Evolutionary conservation across 2,329 filamentous ascomycete species (phyloP).

Genomic region (Sporothrix humicola): DNA sequence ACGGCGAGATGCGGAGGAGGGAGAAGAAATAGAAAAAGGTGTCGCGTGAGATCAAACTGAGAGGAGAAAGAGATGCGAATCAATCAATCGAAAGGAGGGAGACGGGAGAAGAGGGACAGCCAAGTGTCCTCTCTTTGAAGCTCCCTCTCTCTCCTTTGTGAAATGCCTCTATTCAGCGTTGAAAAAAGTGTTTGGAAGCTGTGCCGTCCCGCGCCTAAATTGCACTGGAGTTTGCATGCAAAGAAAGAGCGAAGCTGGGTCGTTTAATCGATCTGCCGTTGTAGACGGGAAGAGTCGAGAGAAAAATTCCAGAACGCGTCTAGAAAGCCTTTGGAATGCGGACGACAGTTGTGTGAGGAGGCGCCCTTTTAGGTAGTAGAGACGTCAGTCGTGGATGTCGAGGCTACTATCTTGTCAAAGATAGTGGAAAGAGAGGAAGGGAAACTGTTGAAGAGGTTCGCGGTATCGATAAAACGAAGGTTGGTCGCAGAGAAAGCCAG

Average conservation of each 20-base stretch:
- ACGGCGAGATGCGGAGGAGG: background rate
- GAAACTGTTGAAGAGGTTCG: background rate
- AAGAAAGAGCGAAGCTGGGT: background rate
- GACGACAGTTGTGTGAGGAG: background rate
- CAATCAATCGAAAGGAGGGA: conserved; percentile 29
- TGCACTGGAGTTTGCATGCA: background rate
- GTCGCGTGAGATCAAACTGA: background rate
- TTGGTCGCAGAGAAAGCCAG: background rate
- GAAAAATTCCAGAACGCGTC: background rate
- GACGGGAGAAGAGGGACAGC: conserved; percentile 35
- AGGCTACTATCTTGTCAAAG: background rate
- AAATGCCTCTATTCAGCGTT: conserved; percentile 28
- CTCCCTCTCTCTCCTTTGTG: conserved; percentile 34
- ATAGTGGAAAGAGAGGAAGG: background rate
- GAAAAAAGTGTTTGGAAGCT: background rate
- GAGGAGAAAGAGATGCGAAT: background rate
- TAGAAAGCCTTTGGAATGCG: background rate
- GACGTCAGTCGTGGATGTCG: too few species aligned
- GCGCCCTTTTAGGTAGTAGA: too few species aligned
- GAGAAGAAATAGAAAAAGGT: background rate
- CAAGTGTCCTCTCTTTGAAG: conserved; percentile 33
- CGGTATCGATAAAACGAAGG: background rate
- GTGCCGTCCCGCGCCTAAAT: conserved; percentile 30
- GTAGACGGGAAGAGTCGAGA: background rate
- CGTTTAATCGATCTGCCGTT: background rate